Base-by-base conservation (phyloP, 2,329 filamentous ascomycete genomes). In the Sphaerulina populicola region DNA sequence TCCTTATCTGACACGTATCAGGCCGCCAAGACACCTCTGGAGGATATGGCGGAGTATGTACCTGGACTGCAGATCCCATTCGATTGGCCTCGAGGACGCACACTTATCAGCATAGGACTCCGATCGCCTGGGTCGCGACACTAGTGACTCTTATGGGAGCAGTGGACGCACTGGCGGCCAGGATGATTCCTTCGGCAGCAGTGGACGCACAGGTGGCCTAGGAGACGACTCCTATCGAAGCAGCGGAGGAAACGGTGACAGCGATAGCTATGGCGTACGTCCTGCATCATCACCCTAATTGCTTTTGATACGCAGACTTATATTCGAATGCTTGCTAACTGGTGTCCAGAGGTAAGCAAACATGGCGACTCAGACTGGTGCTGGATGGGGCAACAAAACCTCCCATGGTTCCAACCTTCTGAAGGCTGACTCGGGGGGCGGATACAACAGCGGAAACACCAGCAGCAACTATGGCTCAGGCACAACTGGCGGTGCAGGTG, bases 391-490 rank as follows among this genome's bases (percentile, higher is more conserved):
- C 29, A 49, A 48, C 30, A 52, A 51, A 14, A 42, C 47, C 14
- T 52, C 38, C 10, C 37, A 40, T 10, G 51, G 21, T 33, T 47
- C 23, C 29, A 48, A 40, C 18, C 42, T 44, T 31, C 29, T 23
- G 21, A 37, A 49, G 27, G 47, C 47, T 39, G 40, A 53, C 36
- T 51, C 27, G 12, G 53, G 14, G 27, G 36, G 36, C 11, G 33
- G 52, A n/a, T 38, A 37, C 31, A 14, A 50, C 14, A 43, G 40
- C 40, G 44, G 47, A n/a, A 49, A 47, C 48, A 44, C 41, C 67
- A 90, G 96, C 75, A 51, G 53, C 40, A 52, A 55, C 29, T 10
- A 53, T 15, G 15, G 38, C 33, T 40, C 43, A 36, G 44, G 40
- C 14, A 45, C 42, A 27, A 51, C 39, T 31, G 48, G 47, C 29